phyloP scores from a whole-genome alignment of 805 yeast species.

The Metschnikowia cerradonensis region DNA sequence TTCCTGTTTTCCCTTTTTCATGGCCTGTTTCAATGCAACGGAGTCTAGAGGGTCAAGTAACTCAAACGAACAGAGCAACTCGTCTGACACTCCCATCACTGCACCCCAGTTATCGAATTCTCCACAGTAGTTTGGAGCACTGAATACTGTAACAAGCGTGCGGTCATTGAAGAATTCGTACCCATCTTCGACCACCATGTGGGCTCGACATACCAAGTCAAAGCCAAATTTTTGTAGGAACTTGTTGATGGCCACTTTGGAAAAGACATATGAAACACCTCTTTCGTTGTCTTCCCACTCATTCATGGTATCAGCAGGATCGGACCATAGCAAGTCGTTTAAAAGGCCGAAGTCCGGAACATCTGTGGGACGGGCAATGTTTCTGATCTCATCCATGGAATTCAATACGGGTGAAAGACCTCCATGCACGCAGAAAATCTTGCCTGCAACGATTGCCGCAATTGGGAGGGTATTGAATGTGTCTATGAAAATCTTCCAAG shows the following conservation, averaged over 20 bases:
- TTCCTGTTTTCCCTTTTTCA: constrained; percentile 91
- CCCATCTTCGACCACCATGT: constrained; percentile 84
- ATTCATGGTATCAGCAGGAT: constrained; percentile 76
- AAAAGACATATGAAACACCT: constrained; percentile 78
- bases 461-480: constrained; percentile 93
- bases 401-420: constrained; percentile 75
- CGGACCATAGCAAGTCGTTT: constrained; percentile 79
- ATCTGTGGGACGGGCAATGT: constrained; percentile 77
- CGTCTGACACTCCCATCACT: constrained; percentile 94
- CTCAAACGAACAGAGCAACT: constrained; percentile 87
- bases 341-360: constrained; percentile 80
- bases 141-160: constrained; percentile 66
- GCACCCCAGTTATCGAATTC: constrained; percentile 96
- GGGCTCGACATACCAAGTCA: constrained; percentile 80
- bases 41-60: constrained; percentile 90
- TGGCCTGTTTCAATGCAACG: constrained; percentile 86
- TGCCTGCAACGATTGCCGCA: constrained; percentile 93
- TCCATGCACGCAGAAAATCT: constrained; percentile 89
- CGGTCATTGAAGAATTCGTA: constrained; percentile 73
- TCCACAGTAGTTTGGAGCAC: constrained; percentile 79
- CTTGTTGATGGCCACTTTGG: constrained; percentile 75
- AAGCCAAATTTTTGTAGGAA: constrained; percentile 70
- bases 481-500: constrained; percentile 92
- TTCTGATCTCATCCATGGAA: constrained; percentile 69
- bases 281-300: constrained; percentile 89